These are phyloP conservation scores for Rhizopus sp. DNA, from an alignment of 371 early-diverging fungal genomes.

Conservation along the genomic window DNA sequence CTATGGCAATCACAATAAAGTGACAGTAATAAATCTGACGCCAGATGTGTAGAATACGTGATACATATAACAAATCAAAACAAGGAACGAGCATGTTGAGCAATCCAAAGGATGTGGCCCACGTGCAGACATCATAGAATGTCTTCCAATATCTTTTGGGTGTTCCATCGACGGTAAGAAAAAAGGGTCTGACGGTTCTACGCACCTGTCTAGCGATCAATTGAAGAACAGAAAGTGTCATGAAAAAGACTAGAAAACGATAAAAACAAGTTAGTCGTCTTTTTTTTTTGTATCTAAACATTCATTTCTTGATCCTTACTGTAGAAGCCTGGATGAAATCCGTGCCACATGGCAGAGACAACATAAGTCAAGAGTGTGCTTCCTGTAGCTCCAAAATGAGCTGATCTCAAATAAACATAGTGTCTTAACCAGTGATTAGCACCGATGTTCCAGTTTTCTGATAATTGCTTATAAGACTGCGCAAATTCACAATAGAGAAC, in stretches of 20 bases:
- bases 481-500: slow-evolving; percentile 73
- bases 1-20: slow-evolving; percentile 40
- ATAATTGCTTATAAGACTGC: slow-evolving; percentile 65
- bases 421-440: slow-evolving; percentile 86
- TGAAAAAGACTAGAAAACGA: slow-evolving; percentile 27
- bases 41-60: slow-evolving; percentile 63
- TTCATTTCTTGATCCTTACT: slow-evolving; percentile 42
- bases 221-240: slow-evolving; percentile 27
- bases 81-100: slow-evolving; percentile 73
- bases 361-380: slow-evolving; percentile 71
- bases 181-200: slow-evolving; percentile 69
- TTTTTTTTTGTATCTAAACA: slow-evolving; percentile 18
- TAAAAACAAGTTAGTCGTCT: background rate
- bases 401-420: slow-evolving; percentile 79
- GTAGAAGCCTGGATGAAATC: slow-evolving; percentile 90
- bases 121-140: slow-evolving; percentile 71
- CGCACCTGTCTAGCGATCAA: slow-evolving; percentile 51
- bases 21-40: slow-evolving; percentile 57
- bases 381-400: slow-evolving; percentile 52
- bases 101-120: slow-evolving; percentile 61
- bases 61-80: slow-evolving; percentile 67
- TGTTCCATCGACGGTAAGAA: slow-evolving; percentile 23
- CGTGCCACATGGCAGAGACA: slow-evolving; percentile 92
- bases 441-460: slow-evolving; percentile 88
- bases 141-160: slow-evolving; percentile 14